phyloP scores from a whole-genome alignment of 108 stramenopile genomes.

The Phaeodactylum tricornutum region DNA sequence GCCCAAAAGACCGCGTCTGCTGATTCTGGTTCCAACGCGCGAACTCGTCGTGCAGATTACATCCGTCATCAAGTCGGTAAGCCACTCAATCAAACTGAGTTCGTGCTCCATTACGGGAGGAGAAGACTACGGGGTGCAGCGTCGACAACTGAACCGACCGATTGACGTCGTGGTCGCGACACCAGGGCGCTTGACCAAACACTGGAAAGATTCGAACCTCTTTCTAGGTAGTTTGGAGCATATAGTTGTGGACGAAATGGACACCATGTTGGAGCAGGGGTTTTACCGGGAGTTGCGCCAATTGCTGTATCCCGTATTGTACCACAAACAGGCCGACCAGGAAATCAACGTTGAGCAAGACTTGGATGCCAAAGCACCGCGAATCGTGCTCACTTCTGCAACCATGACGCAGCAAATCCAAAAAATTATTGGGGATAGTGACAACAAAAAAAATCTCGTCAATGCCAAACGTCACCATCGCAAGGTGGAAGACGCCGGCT shows the following conservation, averaged over 20 bases:
- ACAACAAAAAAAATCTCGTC: constrained; percentile 21
- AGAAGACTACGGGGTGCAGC: constrained; percentile 78
- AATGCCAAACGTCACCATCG: constrained; percentile 10
- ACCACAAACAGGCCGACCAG: constrained; percentile 22
- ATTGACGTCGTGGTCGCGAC: constrained; percentile 90
- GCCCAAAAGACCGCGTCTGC: constrained; percentile 77
- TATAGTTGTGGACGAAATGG: constrained; percentile 95
- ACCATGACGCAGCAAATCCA: constrained; percentile 89
- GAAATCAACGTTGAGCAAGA: constrained; percentile 19
- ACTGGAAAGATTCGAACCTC: constrained; percentile 78
- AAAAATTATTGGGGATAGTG: constrained; percentile 43
- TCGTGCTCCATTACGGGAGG: constrained; percentile 79
- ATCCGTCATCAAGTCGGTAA: constrained; percentile 72
- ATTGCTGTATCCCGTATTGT: constrained; percentile 74
- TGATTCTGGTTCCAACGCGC: constrained; percentile 90
- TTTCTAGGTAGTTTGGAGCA: constrained; percentile 50
- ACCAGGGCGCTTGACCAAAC: constrained; percentile 89
- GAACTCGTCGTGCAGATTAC: constrained; percentile 91
- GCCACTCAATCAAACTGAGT: constrained; percentile 78
- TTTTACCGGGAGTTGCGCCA: constrained; percentile 85
- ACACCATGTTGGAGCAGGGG: constrained; percentile 97
- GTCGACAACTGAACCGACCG: constrained; percentile 50
- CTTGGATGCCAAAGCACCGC: constrained; percentile 37
- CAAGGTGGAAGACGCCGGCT: constrained; percentile 3
- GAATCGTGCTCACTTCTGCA: constrained; percentile 89